A percentile compares a stretch with the other conserved stretches of the same genome.
These are phyloP conservation scores for Amaranthus palmeri DNA, from an alignment of 148 eudicot species.

Conservation along the genomic window DNA sequence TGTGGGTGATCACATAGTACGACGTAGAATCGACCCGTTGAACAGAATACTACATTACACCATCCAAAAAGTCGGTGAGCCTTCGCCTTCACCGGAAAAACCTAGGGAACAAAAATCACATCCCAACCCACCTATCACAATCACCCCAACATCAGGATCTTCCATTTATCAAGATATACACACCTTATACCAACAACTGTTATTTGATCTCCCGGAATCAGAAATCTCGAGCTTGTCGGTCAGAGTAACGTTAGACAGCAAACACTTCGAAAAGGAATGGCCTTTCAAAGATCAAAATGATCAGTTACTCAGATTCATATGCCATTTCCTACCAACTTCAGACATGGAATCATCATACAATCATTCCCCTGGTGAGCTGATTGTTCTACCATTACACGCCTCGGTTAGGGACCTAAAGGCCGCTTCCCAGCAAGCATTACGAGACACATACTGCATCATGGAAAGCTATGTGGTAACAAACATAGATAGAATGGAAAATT, in stretches of 20 bases:
- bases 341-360: slow-evolving; percentile 21
- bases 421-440: slow-evolving; percentile 42
- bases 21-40: slow-evolving; percentile 42
- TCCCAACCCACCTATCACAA: slow-evolving; percentile 4
- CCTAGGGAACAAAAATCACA: slow-evolving; percentile 13
- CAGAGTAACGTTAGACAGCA: slow-evolving; percentile 56
- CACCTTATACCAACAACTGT: slow-evolving; percentile 38
- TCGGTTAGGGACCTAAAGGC: slow-evolving; percentile 57
- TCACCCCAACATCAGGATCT: slow-evolving; percentile 14
- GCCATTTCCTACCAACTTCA: slow-evolving; percentile 37
- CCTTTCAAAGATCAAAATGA: slow-evolving; percentile 54
- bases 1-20: slow-evolving; percentile 50
- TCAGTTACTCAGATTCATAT: slow-evolving; percentile 53
- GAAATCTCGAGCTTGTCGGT: slow-evolving; percentile 37
- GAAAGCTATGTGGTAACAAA: slow-evolving; percentile 43
- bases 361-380: slow-evolving; percentile 37
- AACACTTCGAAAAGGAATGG: slow-evolving; percentile 73
- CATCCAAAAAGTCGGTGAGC: slow-evolving; percentile 36
- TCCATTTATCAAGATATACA: slow-evolving; percentile 46
- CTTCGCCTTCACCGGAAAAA: slow-evolving; percentile 6
- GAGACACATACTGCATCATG: slow-evolving; percentile 57
- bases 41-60: slow-evolving; percentile 55
- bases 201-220: slow-evolving; percentile 34
- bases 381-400: slow-evolving; percentile 55
- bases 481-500: slow-evolving; percentile 33